Evolutionary conservation across 2,329 filamentous ascomycete species (phyloP), one percentile per base, ranked within the genome.

Genomic region (Ophiostoma sp.): DNA sequence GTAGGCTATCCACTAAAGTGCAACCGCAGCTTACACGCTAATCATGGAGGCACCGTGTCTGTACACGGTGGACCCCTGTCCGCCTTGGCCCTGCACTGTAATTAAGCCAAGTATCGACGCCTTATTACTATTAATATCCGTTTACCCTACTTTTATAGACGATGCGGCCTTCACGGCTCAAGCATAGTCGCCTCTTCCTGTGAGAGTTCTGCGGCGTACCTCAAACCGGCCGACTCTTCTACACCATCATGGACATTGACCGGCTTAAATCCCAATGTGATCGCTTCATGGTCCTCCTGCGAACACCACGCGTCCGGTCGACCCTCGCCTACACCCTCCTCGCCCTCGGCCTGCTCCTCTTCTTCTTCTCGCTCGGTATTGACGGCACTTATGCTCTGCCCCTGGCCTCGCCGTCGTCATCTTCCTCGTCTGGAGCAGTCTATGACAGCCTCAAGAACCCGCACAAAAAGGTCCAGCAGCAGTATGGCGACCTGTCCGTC

Each of bases 401-500:
- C 35, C n/a, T 65, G 20, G 17, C n/a, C 1, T 10, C 60, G 15
- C n/a, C 62, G 17, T 65, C 62, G 11, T 23, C 35, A 6, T 23
- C 17, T 2, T 13, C 60, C 15, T n/a, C 48, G 8, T 69, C 7
- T 39, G 0, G 8, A 4, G 7, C 20, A 39, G 17, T 5, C 44
- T 52, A 15, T 11, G 4, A 3, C 23, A 33, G 17, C 2, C 33
- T 23, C 33, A 39, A 23, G 11, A 65, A 39, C 33, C 23, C 44
- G 3, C 48, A 60, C 68, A 35, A 66, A 10, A 6, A 54, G n/a
- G 15, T 35, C 1, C 41, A 27, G 11, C 54, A 66, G n/a, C 39
- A 44, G 33, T 65, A 65, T 39, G 62, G 62, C 62, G 80, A 82
- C 72, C 75, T 82, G 13, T 80, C 80, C 7, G 73, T 76, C 17